Conservation (phyloP, 495 filamentous ascomycete species). For the Lophium mytilinum region DNA sequence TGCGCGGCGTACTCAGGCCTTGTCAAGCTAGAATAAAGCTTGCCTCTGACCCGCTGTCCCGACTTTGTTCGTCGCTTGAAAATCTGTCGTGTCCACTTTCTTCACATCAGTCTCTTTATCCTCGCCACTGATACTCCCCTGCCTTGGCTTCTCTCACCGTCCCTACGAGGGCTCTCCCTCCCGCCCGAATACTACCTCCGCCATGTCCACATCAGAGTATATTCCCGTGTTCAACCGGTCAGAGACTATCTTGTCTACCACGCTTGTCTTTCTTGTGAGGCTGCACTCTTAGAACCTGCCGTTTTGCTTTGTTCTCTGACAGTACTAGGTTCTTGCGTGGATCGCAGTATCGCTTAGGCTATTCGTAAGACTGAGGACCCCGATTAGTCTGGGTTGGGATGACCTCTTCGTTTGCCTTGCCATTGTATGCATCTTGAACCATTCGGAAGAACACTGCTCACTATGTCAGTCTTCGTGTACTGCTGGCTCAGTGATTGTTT, state of each 20-base stretch:
- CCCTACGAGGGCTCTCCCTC: not conserved
- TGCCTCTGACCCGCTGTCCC: no score
- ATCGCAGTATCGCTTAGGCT: conserved; percentile 14
- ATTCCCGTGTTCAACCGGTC: conserved; percentile 14
- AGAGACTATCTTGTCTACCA: conserved; percentile 9
- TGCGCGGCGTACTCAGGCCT: no score
- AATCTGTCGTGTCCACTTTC: no score
- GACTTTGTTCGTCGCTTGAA: no score
- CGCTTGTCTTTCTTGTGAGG: conserved; percentile 21
- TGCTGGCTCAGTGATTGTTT: conserved; percentile 9
- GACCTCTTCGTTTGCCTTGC: conserved; percentile 20
- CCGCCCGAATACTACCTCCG: not conserved
- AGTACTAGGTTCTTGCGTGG: conserved; percentile 6
- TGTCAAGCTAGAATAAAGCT: no score
- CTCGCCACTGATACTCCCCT: no score
- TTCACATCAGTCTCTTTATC: no score
- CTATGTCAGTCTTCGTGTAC: conserved; percentile 1
- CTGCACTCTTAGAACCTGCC: not conserved
- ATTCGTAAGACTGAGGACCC: conserved; percentile 4
- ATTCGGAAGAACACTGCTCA: not conserved
- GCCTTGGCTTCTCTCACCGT: no score
- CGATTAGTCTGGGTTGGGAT: conserved; percentile 16
- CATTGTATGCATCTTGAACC: conserved; percentile 1
- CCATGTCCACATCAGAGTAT: not conserved
- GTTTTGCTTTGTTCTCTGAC: not conserved